phyloP scores from a whole-genome alignment of 768 basidiomycete species.

The Lactarius indigo region DNA sequence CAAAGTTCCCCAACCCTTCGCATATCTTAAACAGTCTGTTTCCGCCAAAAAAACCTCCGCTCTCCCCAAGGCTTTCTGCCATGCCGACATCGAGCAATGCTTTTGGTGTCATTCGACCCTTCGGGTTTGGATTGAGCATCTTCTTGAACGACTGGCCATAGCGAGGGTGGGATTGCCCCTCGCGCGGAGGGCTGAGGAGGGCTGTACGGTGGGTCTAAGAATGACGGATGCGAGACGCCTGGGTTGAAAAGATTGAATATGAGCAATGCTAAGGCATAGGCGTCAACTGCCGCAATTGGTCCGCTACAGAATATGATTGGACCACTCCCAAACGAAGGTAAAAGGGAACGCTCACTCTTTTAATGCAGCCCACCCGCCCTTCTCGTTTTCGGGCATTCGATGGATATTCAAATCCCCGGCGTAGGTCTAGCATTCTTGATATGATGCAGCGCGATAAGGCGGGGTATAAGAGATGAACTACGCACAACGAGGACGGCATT shows the following conservation, averaged over 20 bases:
- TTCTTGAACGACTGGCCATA: conserved; percentile 85
- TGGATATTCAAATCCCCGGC: conserved; percentile 59
- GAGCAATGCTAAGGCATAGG: conserved; percentile 85
- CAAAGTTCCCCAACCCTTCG: conserved; percentile 80
- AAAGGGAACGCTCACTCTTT: conserved; percentile 61
- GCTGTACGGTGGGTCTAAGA: conserved; percentile 72
- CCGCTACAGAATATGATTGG: conserved; percentile 42
- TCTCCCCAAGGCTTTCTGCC: conserved; percentile 53
- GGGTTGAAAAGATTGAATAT: conserved; percentile 89
- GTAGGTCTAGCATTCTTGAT: conserved; percentile 48
- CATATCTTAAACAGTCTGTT: conserved; percentile 87
- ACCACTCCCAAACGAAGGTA: conserved; percentile 10
- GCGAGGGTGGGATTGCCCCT: conserved; percentile 65
- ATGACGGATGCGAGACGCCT: conserved; percentile 55
- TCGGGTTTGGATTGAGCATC: conserved; percentile 86
- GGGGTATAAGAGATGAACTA: conserved; percentile 25
- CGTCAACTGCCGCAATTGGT: conserved; percentile 67
- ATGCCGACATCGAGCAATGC: conserved; percentile 79
- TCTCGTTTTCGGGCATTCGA: conserved; percentile 85
- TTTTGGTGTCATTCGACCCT: conserved; percentile 70
- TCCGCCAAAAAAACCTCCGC: conserved; percentile 71
- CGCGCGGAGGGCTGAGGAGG: conserved; percentile 73
- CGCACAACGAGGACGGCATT: conserved; percentile 77
- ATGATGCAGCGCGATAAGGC: conserved; percentile 22
- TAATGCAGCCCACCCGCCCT: conserved; percentile 74